phyloP scores from a whole-genome alignment of 2,329 filamentous ascomycete species.

The Cephalotrichum gorgonifer region DNA sequence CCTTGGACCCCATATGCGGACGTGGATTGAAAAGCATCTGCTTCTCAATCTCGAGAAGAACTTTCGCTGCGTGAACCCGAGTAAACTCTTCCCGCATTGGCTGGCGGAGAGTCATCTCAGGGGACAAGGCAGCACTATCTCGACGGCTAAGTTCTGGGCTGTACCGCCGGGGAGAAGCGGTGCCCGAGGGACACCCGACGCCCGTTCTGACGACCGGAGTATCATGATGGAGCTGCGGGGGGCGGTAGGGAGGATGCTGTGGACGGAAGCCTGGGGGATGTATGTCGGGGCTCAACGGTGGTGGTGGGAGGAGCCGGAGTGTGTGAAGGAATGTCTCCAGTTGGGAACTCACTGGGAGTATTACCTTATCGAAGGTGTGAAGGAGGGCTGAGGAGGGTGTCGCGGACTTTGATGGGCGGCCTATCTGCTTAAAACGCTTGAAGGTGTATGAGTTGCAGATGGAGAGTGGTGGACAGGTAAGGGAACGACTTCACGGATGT shows the following conservation, averaged over 20 bases:
- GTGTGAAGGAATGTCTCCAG: slow-evolving; percentile 43
- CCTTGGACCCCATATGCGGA: slow-evolving; percentile 44
- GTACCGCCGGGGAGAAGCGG: slow-evolving; percentile 18
- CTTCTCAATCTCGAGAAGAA: slow-evolving; percentile 46
- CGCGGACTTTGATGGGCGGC: too few species aligned
- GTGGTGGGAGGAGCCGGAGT: slow-evolving; percentile 53
- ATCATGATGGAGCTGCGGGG: slow-evolving; percentile 37
- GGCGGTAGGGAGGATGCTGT: slow-evolving; percentile 44
- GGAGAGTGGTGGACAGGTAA: too few species aligned
- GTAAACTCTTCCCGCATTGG: slow-evolving; percentile 47
- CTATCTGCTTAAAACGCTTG: too few species aligned
- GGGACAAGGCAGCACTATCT: slow-evolving; percentile 33
- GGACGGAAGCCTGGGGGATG: slow-evolving; percentile 50
- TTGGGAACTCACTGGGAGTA: slow-evolving; percentile 50
- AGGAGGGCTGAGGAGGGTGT: slow-evolving; percentile 17
- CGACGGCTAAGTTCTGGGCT: slow-evolving; percentile 38
- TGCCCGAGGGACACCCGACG: background rate
- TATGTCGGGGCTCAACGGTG: slow-evolving; percentile 38
- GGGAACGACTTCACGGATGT: too few species aligned
- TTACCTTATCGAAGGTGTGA: slow-evolving; percentile 44
- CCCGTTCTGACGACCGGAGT: slow-evolving; percentile 14
- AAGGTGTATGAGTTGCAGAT: too few species aligned
- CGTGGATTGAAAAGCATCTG: slow-evolving; percentile 54
- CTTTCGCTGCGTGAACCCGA: slow-evolving; percentile 50
- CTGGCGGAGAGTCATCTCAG: slow-evolving; percentile 43